Evolutionary conservation across 2,329 filamentous ascomycete species (phyloP).

Genomic region (Pyrenochaeta sp.): DNA sequence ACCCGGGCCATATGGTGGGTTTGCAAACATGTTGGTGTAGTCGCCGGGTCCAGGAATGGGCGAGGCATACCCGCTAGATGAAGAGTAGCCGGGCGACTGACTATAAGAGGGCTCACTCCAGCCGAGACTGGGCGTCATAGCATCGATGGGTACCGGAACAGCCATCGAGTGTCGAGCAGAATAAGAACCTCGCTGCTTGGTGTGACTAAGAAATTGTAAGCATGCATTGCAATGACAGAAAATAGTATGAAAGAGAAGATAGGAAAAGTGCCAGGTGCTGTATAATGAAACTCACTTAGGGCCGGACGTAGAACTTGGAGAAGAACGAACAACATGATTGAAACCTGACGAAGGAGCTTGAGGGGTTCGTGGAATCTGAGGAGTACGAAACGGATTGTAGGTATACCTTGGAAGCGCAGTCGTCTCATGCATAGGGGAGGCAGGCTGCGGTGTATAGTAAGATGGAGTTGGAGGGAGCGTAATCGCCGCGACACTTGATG

Average conservation of each 20-base stretch:
- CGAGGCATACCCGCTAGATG: slow-evolving; percentile 46
- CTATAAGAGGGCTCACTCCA: slow-evolving; percentile 38
- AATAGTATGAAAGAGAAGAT: neutral
- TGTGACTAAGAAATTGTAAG: slow-evolving; percentile 20
- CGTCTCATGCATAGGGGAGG: slow-evolving; percentile 37
- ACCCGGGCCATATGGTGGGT: slow-evolving; percentile 34
- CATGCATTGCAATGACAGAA: neutral
- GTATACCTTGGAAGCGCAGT: slow-evolving; percentile 48
- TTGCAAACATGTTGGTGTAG: slow-evolving; percentile 41
- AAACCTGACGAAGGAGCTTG: slow-evolving; percentile 37
- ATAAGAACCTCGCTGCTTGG: slow-evolving; percentile 27
- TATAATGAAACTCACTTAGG: slow-evolving; percentile 49
- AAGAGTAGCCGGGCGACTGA: slow-evolving; percentile 42
- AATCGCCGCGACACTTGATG: slow-evolving; percentile 21
- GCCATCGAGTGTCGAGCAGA: slow-evolving; percentile 20
- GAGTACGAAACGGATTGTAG: slow-evolving; percentile 48
- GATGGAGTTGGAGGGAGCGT: slow-evolving; percentile 22
- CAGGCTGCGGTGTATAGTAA: slow-evolving; percentile 26
- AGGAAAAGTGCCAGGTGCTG: slow-evolving; percentile 20
- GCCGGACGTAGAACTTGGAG: slow-evolving; percentile 35
- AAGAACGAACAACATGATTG: slow-evolving; percentile 42
- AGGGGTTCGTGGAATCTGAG: slow-evolving; percentile 46
- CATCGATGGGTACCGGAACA: slow-evolving; percentile 29
- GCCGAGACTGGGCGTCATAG: slow-evolving; percentile 21
- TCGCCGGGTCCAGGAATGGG: slow-evolving; percentile 36